Evolutionary conservation across 192 early-diverging fungal genomes (phyloP).

Genomic region (Backusella sp.): DNA sequence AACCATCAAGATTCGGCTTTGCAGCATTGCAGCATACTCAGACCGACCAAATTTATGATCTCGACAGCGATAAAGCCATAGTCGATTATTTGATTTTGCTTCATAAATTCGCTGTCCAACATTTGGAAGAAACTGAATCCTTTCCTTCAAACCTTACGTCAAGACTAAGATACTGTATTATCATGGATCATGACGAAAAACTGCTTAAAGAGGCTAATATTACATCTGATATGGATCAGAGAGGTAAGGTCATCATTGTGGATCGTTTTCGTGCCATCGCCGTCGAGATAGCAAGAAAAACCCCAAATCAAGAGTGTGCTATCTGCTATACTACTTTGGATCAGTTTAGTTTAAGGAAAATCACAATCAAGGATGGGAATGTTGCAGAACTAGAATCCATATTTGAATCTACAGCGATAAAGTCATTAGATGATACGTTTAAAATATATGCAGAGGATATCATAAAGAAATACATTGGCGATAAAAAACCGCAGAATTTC

Average conservation of each 20-base stretch:
- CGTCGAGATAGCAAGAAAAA: not conserved
- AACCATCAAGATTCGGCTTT: not conserved
- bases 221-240: not conserved
- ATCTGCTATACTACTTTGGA: not conserved
- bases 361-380: not conserved
- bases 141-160: slow-evolving; percentile 2
- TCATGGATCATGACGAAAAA: not conserved
- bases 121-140: not conserved
- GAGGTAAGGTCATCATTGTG: not conserved
- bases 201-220: not conserved
- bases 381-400: not conserved
- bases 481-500: not conserved
- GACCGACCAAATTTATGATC: not conserved
- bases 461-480: not conserved
- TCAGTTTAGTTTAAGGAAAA: not conserved
- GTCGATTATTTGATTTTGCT: not conserved
- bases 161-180: not conserved
- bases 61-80: not conserved
- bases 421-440: not conserved
- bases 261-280: not conserved
- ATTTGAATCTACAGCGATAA: not conserved
- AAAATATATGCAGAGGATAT: not conserved
- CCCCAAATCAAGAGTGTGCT: not conserved
- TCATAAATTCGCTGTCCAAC: not conserved
- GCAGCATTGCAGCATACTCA: not conserved